Percentiles rank a stretch among this genome's conserved stretches.
Conservation (phyloP, 345 rosid species). For the Moringa oleifera region DNA sequence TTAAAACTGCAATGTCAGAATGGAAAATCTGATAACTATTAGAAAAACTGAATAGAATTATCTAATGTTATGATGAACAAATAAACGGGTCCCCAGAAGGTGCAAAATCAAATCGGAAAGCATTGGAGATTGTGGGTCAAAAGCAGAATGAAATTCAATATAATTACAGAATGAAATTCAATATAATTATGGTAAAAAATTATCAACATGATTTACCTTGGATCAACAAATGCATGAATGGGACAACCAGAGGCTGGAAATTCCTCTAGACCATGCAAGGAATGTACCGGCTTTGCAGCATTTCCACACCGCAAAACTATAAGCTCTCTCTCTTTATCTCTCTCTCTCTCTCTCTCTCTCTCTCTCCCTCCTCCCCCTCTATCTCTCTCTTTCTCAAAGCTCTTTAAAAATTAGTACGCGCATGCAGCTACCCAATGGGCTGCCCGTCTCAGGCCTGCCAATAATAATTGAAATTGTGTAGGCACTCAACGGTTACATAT, state of each 20-base stretch:
- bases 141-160: neutral
- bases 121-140: neutral
- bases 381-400: slow-evolving; percentile 8
- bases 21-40: no score
- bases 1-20: no score
- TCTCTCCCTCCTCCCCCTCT: slow-evolving; percentile 1
- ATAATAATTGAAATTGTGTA: no score
- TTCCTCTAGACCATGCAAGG: slow-evolving; percentile 24
- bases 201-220: slow-evolving; percentile 12
- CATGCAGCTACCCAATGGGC: no score
- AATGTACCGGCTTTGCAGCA: slow-evolving; percentile 30
- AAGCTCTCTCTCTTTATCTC: slow-evolving; percentile 1
- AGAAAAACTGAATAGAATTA: no score
- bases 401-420: neutral
- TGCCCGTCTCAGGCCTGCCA: neutral
- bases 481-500: neutral
- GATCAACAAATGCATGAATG: no score
- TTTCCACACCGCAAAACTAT: slow-evolving; percentile 23
- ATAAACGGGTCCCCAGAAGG: no score
- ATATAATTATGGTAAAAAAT: no score
- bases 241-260: slow-evolving; percentile 37
- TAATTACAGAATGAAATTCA: no score
- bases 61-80: no score
- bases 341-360: slow-evolving; percentile 2
- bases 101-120: neutral